These are phyloP conservation scores for Fusarium neocosmosporiellum DNA, from an alignment of 2,329 filamentous ascomycete genomes.

Conservation along the genomic window DNA sequence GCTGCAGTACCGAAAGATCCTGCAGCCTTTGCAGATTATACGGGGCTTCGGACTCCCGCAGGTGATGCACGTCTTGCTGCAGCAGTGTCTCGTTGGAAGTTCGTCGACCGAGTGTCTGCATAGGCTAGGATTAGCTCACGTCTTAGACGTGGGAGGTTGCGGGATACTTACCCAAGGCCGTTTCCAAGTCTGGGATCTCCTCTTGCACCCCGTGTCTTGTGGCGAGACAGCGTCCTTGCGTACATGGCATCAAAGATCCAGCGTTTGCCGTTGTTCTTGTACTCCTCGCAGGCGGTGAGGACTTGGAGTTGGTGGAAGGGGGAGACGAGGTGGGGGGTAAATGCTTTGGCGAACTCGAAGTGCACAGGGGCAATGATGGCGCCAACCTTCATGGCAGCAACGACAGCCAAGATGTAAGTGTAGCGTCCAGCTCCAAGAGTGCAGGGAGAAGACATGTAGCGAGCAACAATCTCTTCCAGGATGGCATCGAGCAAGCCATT, in stretches of 20 bases:
- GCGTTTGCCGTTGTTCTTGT: conserved; percentile 2
- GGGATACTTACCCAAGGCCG: neutral
- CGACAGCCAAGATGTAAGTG: neutral
- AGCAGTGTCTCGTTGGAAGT: neutral
- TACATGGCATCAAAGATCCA: conserved; percentile 1
- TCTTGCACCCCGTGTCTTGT: neutral
- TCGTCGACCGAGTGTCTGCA: neutral
- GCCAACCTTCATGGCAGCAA: neutral
- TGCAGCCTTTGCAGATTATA: neutral
- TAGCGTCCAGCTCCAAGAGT: neutral
- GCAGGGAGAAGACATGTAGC: neutral
- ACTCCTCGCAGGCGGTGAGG: conserved; percentile 2
- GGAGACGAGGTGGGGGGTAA: neutral
- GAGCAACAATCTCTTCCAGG: neutral
- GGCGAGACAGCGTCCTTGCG: neutral
- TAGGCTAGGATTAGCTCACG: neutral
- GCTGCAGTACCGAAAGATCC: neutral
- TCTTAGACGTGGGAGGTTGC: neutral
- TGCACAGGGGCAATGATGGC: neutral
- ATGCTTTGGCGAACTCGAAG: neutral
- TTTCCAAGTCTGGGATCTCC: neutral
- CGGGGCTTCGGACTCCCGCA: neutral
- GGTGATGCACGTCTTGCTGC: neutral
- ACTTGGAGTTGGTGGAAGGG: conserved; percentile 10
- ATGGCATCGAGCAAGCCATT: conserved; percentile 1